Base-by-base conservation (phyloP, 2,329 filamentous ascomycete genomes). In the Shiraia bambusicola region DNA sequence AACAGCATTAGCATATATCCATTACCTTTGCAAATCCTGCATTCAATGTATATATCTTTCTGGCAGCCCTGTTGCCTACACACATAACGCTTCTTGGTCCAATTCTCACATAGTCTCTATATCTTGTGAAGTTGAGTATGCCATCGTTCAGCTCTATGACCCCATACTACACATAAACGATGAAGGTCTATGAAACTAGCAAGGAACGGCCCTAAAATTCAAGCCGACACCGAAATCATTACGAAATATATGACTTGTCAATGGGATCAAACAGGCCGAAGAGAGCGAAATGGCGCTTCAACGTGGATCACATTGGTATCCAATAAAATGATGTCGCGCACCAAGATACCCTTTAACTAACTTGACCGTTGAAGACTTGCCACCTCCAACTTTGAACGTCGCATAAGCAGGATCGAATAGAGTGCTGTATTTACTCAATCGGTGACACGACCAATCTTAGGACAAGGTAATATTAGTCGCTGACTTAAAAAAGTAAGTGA, bases 61-160 rank as follows among this genome's bases (percentile, higher is more conserved):
- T 47, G 2, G 42, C 45, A 4, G 72, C 84, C 39, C 79, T 77
- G 0, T 86, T 84, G 49, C 86, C 77, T 1, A 83, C 77, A 54
- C 90, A 87, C 0, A 84, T 86, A 52, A 93, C 76, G 54, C 93
- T 88, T 55, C 88, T 82, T 0, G 89, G 89, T 56, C 88, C 84
- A 52, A 94, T 85, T 15, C 89, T 79, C 14, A 94, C 83, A 0
- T 94, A 70, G 9, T 82, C 82, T 3, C 89, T 88, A 32, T 86
- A 73, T 82, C 72, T 84, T 78, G 69, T 94, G 89, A 3, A 81
- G 63, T n/a, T 61, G 63, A 30, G 66, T 53, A 42, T 71, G 72
- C 38, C 69, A 53, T 2, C 30, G 78, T 72, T 49, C 47, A 4
- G 46, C 33, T 10, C 66, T 73, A 2, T 88, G 87, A 2, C 78